A percentile compares a stretch with the other conserved stretches of the same genome.
These are phyloP conservation scores for Metschnikowia similis DNA, from an alignment of 805 yeast genomes.

Conservation along the genomic window DNA sequence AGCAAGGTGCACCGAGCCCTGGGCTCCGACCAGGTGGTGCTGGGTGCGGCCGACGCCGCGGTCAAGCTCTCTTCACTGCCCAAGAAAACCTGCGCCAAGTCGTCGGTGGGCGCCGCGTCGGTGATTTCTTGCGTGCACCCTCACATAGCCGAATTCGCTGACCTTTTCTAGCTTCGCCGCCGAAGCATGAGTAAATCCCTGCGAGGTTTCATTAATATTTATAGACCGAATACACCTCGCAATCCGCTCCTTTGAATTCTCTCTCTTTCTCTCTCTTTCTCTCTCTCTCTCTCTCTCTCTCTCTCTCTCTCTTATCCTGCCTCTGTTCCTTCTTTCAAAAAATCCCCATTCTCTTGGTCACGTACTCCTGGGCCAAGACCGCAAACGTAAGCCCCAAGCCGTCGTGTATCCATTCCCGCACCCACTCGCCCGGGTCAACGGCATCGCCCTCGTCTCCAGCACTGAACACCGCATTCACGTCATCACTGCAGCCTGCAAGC, in stretches of 20 bases:
- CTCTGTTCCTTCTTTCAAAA: slow-evolving; percentile 10
- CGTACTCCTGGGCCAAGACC: slow-evolving; percentile 84
- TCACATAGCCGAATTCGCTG: slow-evolving; percentile 43
- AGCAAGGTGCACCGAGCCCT: slow-evolving; percentile 11
- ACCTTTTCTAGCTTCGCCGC: slow-evolving; percentile 28
- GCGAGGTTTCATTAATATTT: neutral
- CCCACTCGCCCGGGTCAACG: slow-evolving; percentile 43
- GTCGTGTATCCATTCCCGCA: slow-evolving; percentile 40
- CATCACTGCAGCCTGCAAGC: slow-evolving; percentile 54
- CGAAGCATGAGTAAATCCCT: too few relatives aligned
- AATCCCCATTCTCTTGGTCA: slow-evolving; percentile 82
- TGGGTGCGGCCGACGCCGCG: neutral
- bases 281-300: neutral
- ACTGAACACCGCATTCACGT: slow-evolving; percentile 16
- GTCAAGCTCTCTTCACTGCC: neutral
- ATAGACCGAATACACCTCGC: slow-evolving; percentile 1
- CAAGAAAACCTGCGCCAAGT: slow-evolving; percentile 3
- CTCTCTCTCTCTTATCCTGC: neutral
- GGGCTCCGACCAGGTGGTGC: slow-evolving; percentile 9
- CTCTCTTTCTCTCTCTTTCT: neutral
- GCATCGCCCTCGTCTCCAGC: slow-evolving; percentile 21
- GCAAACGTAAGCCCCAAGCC: slow-evolving; percentile 81
- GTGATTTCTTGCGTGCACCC: slow-evolving; percentile 29
- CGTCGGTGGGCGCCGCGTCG: slow-evolving; percentile 8
- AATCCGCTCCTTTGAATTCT: too few relatives aligned